Evolutionary conservation across 2,329 filamentous ascomycete species (phyloP).

Genomic region (Diaporthe ilicicola): DNA sequence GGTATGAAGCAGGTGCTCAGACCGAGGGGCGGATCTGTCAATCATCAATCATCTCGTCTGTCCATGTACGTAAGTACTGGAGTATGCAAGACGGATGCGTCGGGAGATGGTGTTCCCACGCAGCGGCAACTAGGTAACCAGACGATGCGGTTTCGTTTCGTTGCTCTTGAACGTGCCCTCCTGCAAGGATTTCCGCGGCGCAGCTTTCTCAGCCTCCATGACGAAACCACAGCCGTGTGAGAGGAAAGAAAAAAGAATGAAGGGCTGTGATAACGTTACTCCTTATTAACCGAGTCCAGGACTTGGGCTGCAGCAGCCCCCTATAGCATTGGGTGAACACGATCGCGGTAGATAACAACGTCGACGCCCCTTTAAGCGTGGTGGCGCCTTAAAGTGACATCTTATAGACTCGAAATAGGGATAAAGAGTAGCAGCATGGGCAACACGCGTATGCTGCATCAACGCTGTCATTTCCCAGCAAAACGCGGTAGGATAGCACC

Average conservation of each 20-base stretch:
- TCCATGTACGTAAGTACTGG: background rate
- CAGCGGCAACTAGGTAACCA: background rate
- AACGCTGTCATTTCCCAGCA: slow-evolving; percentile 23
- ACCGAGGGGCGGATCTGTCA: slow-evolving; percentile 22
- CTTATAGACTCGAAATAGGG: slow-evolving; percentile 3
- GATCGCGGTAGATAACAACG: background rate
- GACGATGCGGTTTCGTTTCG: slow-evolving; percentile 6
- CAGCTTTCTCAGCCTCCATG: slow-evolving; percentile 1
- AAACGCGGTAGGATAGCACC: slow-evolving; percentile 21
- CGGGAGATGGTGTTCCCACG: slow-evolving; percentile 12
- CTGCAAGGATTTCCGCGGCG: background rate
- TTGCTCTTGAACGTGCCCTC: background rate
- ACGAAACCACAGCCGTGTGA: slow-evolving; percentile 14
- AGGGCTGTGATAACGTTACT: background rate
- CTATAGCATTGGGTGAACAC: background rate
- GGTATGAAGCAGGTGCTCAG: slow-evolving; percentile 10
- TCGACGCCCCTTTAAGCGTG: background rate
- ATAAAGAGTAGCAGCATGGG: background rate
- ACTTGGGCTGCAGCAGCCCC: background rate
- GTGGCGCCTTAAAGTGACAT: slow-evolving; percentile 17
- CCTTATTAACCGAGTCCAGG: background rate
- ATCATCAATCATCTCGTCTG: slow-evolving; percentile 27
- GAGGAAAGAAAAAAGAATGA: background rate
- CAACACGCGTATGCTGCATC: background rate
- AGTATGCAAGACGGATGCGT: slow-evolving; percentile 1